phyloP scores from a whole-genome alignment of 257 asterid species.

The Penstemon davidsonii region DNA sequence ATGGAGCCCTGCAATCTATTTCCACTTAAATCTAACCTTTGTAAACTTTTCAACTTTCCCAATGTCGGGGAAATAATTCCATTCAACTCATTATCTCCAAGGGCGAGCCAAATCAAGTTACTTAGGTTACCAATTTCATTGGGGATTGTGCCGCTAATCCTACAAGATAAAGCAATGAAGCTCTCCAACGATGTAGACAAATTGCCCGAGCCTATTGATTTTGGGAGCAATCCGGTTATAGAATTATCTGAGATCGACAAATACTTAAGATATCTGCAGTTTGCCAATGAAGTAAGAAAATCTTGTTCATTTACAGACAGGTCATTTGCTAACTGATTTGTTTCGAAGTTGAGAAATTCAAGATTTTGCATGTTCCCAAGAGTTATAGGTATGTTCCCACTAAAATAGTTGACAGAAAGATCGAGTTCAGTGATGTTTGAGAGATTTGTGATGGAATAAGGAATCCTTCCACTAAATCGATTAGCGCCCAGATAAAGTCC shows the following conservation, averaged over 20 bases:
- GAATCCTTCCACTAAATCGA: slow-evolving; percentile 14
- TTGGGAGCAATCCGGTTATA: slow-evolving; percentile 23
- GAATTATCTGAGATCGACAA: slow-evolving; percentile 1
- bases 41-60: slow-evolving; percentile 19
- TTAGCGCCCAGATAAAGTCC: slow-evolving; percentile 1
- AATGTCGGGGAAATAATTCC: slow-evolving; percentile 21
- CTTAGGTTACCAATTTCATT: slow-evolving; percentile 21
- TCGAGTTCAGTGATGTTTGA: not conserved
- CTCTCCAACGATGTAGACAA: slow-evolving; percentile 11
- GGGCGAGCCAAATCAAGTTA: slow-evolving; percentile 1
- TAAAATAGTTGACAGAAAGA: slow-evolving; percentile 11
- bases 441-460: slow-evolving; percentile 20
- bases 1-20: slow-evolving; percentile 13
- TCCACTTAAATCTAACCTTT: not conserved
- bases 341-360: slow-evolving; percentile 3
- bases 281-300: slow-evolving; percentile 16
- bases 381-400: slow-evolving; percentile 20
- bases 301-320: slow-evolving; percentile 9
- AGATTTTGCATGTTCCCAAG: slow-evolving; percentile 17
- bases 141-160: slow-evolving; percentile 23
- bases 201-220: slow-evolving; percentile 12
- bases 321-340: slow-evolving; percentile 12
- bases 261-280: slow-evolving; percentile 1
- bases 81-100: slow-evolving; percentile 5
- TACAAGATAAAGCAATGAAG: not conserved